Evolutionary conservation across 805 yeast species (phyloP), one percentile per base, ranked within the genome.

Genomic region (Ascoidea asiatica): DNA sequence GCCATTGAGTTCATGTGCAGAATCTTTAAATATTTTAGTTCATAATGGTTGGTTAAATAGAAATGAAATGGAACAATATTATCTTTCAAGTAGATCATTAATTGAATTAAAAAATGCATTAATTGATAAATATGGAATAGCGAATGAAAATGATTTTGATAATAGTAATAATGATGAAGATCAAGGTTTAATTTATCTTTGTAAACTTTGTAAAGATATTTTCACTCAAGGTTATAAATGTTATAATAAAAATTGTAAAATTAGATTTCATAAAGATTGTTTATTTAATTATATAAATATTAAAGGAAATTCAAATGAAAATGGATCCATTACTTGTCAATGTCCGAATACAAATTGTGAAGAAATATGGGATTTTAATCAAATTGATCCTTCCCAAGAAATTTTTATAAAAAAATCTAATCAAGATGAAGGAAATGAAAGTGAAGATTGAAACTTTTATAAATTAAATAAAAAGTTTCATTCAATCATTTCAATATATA

Each of bases 11-110:
- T 19, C 38, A 18, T 49, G 46, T 4, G 40, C 46, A 38, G 36
- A n/a, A 7, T 13, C 47, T 23, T 43, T 49, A 13, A 21, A 49
- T n/a, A 43, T 35, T 18, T 23, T 49, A 36, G 21, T 47, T 13
- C 20, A 36, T 5, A 33, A 38, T 19, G 52, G 52, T 17, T 49
- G 52, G 52, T 19, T 47, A 13, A 21, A 18, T 13, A 33, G 19
- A 20, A 38, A 23, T 19, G 23, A 20, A 17, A 29, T 20, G 13
- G 50, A 48, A 6, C 22, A 47, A 19, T 45, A 47, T 35, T 36
- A 18, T 5, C 15, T 43, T 18, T 50, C 47, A 6, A 15, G 38
- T 13, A 18, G 52, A n/a, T 33, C 47, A 39, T 19, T 45, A 4
- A 48, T 48, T 5, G 51, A 48, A 22, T 37, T 48, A 17, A 15